These are phyloP conservation scores for Penstemon eatonii DNA, from an alignment of 257 asterid species.

Conservation along the genomic window DNA sequence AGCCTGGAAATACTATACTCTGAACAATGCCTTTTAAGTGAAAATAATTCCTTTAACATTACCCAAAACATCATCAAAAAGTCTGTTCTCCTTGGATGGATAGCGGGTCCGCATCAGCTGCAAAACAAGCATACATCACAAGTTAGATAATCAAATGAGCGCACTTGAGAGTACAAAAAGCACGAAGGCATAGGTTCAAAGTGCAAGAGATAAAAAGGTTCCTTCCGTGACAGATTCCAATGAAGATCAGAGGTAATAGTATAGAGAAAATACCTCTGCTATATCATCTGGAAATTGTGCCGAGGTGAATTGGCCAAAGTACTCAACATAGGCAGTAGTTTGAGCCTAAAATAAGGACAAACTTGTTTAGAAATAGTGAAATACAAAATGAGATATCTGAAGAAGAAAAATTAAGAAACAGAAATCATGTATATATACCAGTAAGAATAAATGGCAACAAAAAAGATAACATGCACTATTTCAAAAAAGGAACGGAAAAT, in stretches of 20 bases:
- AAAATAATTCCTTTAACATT: slow-evolving; percentile 4
- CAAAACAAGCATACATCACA: slow-evolving; percentile 31
- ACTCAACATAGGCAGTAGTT: slow-evolving; percentile 85
- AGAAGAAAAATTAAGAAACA: slow-evolving; percentile 8
- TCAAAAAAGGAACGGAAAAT: slow-evolving; percentile 6
- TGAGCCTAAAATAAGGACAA: slow-evolving; percentile 59
- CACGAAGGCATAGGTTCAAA: slow-evolving; percentile 12
- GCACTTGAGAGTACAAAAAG: slow-evolving; percentile 16
- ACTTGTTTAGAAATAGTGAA: slow-evolving; percentile 3
- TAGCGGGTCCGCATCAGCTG: slow-evolving; percentile 88
- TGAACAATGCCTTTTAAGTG: no score
- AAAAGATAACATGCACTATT: slow-evolving; percentile 15
- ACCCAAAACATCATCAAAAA: slow-evolving; percentile 96
- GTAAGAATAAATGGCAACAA: slow-evolving; percentile 11
- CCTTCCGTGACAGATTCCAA: slow-evolving; percentile 7
- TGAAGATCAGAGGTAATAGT: slow-evolving; percentile 22
- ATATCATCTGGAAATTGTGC: slow-evolving; percentile 96
- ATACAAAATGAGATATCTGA: not conserved
- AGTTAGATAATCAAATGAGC: slow-evolving; percentile 22
- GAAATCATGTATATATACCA: slow-evolving; percentile 8
- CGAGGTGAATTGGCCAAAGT: slow-evolving; percentile 93
- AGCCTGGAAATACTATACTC: slow-evolving; percentile 21
- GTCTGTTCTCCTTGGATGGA: slow-evolving; percentile 83
- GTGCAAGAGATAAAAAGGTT: not conserved
- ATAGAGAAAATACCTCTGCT: slow-evolving; percentile 69